phyloP scores from a whole-genome alignment of 1,284 basidiomycete genomes.

The Puccinia triticina region DNA sequence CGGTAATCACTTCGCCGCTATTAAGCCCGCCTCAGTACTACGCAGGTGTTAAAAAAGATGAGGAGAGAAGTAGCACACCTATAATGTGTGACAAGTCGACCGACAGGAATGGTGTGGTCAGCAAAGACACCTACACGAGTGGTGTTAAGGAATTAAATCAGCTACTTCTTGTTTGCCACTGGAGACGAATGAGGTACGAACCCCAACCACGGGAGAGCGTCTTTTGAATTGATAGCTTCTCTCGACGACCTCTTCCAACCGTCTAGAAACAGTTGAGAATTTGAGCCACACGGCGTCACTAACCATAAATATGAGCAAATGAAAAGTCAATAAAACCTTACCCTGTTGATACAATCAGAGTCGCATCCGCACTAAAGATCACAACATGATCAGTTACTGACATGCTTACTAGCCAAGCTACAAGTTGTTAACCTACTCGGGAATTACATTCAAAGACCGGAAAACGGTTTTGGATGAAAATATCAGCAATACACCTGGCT shows the following conservation, averaged over 20 bases:
- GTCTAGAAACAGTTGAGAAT: slow-evolving; percentile 10
- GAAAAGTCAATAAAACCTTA: neutral
- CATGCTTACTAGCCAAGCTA: neutral
- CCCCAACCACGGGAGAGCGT: slow-evolving; percentile 47
- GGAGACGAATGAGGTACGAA: neutral
- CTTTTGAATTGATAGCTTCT: slow-evolving; percentile 42
- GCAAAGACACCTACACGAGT: slow-evolving; percentile 41
- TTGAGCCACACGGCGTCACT: neutral
- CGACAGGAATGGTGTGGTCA: slow-evolving; percentile 18
- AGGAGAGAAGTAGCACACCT: slow-evolving; percentile 20
- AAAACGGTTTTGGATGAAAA: neutral
- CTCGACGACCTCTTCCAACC: slow-evolving; percentile 43
- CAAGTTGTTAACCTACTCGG: neutral
- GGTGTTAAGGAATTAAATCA: neutral
- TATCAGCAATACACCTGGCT: slow-evolving; percentile 16
- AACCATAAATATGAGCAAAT: neutral
- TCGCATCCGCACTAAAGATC: slow-evolving; percentile 39
- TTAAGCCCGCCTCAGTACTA: neutral
- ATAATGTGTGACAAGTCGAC: slow-evolving; percentile 44
- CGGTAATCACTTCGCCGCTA: slow-evolving; percentile 47
- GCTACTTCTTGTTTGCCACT: neutral
- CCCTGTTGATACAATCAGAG: slow-evolving; percentile 44
- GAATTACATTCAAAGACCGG: slow-evolving; percentile 48
- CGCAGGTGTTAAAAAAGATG: neutral
- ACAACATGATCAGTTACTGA: neutral